Evolutionary conservation across 2,329 filamentous ascomycete species (phyloP).

Genomic region (Ophiobolus disseminans): DNA sequence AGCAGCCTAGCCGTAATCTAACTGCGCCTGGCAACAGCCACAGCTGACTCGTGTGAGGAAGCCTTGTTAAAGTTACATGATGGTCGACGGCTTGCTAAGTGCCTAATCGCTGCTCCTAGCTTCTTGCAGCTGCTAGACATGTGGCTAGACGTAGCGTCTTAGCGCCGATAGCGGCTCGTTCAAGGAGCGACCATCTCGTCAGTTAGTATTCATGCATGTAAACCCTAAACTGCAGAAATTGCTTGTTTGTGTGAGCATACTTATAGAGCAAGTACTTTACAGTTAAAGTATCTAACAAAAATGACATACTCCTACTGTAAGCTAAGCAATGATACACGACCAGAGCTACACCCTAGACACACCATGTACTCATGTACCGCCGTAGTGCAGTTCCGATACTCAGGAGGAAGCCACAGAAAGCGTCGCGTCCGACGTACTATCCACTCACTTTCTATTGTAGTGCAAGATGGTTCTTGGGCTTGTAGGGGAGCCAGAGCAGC

Average conservation of each 20-base stretch:
- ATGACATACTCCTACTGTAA: background rate
- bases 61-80: conserved; percentile 1
- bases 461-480: conserved; percentile 1
- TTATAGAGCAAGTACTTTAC: background rate
- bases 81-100: conserved; percentile 1
- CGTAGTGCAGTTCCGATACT: conserved; percentile 1
- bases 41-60: conserved; percentile 8
- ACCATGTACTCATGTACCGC: conserved; percentile 4
- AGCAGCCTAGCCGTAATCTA: conserved; percentile 6
- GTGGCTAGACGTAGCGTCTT: background rate
- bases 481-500: background rate
- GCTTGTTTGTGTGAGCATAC: background rate
- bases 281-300: background rate
- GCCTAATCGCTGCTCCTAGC: background rate
- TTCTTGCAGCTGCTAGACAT: background rate
- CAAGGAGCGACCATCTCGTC: background rate
- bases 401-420: conserved; percentile 10
- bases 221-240: background rate
- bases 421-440: conserved; percentile 1
- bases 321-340: conserved; percentile 3
- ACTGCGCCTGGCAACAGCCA: conserved; percentile 1
- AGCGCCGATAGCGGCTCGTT: background rate
- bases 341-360: conserved; percentile 3
- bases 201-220: background rate
- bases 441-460: conserved; percentile 1